These are phyloP conservation scores for Panicum virgatum DNA, from an alignment of 202 grass and related monocot species.

Conservation along the genomic window DNA sequence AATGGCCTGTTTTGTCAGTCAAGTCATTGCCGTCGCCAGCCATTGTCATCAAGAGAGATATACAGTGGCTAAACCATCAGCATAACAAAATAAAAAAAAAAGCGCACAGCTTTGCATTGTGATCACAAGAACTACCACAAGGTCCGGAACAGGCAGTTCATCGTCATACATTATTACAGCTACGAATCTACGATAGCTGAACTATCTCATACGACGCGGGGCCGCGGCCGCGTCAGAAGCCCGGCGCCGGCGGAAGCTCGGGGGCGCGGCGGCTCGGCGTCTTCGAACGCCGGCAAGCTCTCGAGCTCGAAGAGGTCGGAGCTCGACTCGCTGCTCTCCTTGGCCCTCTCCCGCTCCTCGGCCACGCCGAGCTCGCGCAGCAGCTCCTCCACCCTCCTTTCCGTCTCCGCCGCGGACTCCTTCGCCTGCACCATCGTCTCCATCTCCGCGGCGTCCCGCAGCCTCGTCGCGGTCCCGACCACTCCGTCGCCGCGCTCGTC, in stretches of 20 bases:
- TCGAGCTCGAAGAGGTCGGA: conserved; percentile 90
- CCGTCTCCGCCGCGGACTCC: conserved; percentile 30
- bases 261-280: neutral
- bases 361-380: conserved; percentile 54
- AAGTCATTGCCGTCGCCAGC: neutral
- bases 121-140: neutral
- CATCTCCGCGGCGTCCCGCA: conserved; percentile 5
- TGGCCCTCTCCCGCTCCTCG: conserved; percentile 55
- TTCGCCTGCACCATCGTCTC: conserved; percentile 5
- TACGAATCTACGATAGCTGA: too few relatives aligned
- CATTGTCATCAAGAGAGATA: neutral
- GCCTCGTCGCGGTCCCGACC: conserved; percentile 4
- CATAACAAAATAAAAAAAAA: neutral
- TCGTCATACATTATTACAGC: neutral
- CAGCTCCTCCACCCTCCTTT: conserved; percentile 67
- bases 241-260: neutral
- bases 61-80: too few relatives aligned
- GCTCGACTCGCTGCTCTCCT: conserved; percentile 68
- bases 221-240: conserved; percentile 13
- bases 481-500: conserved; percentile 40
- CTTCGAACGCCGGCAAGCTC: conserved; percentile 25
- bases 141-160: neutral
- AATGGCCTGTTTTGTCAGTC: neutral
- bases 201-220: conserved; percentile 26
- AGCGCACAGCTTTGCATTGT: neutral